Conservation (phyloP, 208 protist genomes). For the Borovskyia barvae region DNA sequence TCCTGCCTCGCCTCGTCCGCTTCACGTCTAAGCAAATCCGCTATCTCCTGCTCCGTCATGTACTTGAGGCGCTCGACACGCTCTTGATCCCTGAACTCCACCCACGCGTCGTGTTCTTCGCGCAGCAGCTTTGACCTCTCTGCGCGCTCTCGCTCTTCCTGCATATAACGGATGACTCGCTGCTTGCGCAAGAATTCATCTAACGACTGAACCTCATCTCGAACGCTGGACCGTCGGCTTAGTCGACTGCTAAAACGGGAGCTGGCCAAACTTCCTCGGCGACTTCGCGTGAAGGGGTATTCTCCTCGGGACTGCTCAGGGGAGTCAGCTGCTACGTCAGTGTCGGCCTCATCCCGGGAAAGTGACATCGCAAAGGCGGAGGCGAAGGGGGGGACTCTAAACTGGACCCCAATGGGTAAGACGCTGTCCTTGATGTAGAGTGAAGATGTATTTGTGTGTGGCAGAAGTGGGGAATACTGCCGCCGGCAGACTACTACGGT, state of each 20-base stretch:
- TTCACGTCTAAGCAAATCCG: conserved; percentile 63
- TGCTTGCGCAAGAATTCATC: conserved; percentile 84
- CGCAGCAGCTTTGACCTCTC: conserved; percentile 62
- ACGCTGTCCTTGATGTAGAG: too few relatives aligned
- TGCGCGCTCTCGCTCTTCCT: conserved; percentile 76
- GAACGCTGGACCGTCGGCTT: conserved; percentile 70
- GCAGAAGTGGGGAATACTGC: too few relatives aligned
- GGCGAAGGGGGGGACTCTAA: too few relatives aligned
- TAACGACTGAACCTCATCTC: conserved; percentile 67
- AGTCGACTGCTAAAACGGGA: conserved; percentile 60
- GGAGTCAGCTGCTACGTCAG: conserved; percentile 7
- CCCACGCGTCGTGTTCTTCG: conserved; percentile 74
- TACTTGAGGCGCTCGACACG: conserved; percentile 70
- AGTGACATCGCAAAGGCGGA: too few relatives aligned
- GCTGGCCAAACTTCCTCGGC: conserved; percentile 50
- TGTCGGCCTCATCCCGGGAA: background rate
- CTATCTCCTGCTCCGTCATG: conserved; percentile 72
- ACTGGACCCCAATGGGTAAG: too few relatives aligned
- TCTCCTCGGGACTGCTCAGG: conserved; percentile 30
- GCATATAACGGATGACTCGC: conserved; percentile 84
- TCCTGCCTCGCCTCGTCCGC: conserved; percentile 43
- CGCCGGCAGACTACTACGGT: too few relatives aligned
- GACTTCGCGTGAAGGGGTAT: conserved; percentile 23
- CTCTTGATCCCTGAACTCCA: conserved; percentile 62
- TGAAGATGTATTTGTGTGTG: too few relatives aligned